Evolutionary conservation across 2,329 filamentous ascomycete species (phyloP), one percentile per base, ranked within the genome.

Genomic region (Fusarium sp.): DNA sequence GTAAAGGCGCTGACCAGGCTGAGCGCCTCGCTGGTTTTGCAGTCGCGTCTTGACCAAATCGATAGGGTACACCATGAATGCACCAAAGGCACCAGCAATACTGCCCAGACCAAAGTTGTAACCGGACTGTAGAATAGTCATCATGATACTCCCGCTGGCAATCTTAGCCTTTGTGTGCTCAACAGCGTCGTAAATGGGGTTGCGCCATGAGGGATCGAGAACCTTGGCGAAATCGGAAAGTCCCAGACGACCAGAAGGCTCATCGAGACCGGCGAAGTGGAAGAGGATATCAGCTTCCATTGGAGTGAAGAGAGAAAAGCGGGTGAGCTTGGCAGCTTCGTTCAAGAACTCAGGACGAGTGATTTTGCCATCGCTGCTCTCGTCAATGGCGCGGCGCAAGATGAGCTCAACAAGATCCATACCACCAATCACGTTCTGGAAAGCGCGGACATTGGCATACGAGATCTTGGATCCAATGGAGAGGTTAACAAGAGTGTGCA

Each of bases 281-380:
- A 99, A 99, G 39, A 99, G 88, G 66, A 99, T 97, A 76, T 99
- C 96, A 39, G 95, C 94, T 80, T 99, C 96, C 94, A 98, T 97
- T 14, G 96, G 96, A 0, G 96, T 98, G 81, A 98, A 97, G 34
- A 96, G 88, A 14, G 94, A 96, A 83, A 97, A 99, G 67, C 96
- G 90, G 23, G 95, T 97, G 74, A 96, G 89, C 68, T 90, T 90
- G 43, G 95, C 91, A 12, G 96, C 95, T 82, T 97, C 94, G 79
- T 97, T 95, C 66, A 98, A 82, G 81, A 99, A 99, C 75, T 98
- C 96, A 42, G 93, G 87, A 51, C 94, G 89, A 6, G 95, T 97
- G 76, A 99, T 98, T 82, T 93, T 97, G 76, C 94, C 93, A 78
- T 99, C 96, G 12, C 82, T 72, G 78, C 92, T 96, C 82, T 94